These are phyloP conservation scores for Clarireedia homoeocarpa DNA, from an alignment of 2,329 filamentous ascomycete genomes.

Conservation along the genomic window DNA sequence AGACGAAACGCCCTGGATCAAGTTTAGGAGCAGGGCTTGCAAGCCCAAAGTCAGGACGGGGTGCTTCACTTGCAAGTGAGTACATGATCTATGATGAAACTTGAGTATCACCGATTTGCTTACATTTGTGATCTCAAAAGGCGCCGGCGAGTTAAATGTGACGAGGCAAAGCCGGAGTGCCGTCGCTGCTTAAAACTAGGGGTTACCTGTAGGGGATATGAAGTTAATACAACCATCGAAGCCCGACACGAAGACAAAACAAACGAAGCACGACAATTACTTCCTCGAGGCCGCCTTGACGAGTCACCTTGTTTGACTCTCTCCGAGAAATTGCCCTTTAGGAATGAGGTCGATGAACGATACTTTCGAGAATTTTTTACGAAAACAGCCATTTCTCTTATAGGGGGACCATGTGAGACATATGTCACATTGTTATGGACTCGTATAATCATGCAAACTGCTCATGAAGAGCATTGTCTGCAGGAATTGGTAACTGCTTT, in stretches of 20 bases:
- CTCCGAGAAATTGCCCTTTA: conserved; percentile 2
- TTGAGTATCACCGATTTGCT: background rate
- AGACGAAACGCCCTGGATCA: background rate
- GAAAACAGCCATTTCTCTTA: conserved; percentile 28
- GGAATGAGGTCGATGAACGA: conserved; percentile 36
- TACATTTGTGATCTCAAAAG: background rate
- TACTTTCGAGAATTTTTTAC: conserved; percentile 7
- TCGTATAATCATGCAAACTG: conserved; percentile 52
- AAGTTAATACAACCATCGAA: background rate
- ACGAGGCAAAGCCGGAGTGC: conserved; percentile 6
- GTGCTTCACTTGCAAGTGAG: conserved; percentile 11
- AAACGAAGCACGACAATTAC: too few relatives aligned
- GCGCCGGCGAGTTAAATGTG: conserved; percentile 8
- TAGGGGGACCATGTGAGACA: conserved; percentile 38
- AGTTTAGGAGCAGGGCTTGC: background rate
- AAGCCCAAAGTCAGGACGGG: conserved; percentile 6
- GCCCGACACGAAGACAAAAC: background rate
- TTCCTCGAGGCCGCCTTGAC: background rate
- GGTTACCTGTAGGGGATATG: conserved; percentile 5
- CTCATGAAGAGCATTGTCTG: conserved; percentile 49
- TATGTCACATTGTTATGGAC: conserved; percentile 55
- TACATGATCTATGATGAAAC: background rate
- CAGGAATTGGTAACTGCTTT: conserved; percentile 57
- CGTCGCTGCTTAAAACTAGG: conserved; percentile 3
- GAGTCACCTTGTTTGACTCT: background rate